Evolutionary conservation across 305 asterid genomes (phyloP).

Genomic region (Fraxinus albicans): DNA sequence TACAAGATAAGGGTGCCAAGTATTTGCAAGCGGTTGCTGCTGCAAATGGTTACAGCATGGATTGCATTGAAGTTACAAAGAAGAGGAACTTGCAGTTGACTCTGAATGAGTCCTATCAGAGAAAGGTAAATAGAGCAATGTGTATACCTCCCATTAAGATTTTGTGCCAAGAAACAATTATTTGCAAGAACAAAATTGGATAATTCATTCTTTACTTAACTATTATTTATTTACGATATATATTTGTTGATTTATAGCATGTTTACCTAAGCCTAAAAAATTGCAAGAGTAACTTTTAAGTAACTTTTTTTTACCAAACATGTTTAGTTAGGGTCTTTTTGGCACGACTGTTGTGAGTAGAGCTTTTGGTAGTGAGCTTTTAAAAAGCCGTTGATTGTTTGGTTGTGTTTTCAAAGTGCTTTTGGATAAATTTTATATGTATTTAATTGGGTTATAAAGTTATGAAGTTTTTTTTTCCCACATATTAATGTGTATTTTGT

Average conservation of each 20-base stretch:
- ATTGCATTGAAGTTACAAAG: conserved; percentile 48
- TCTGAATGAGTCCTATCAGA: conserved; percentile 44
- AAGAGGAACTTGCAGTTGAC: conserved; percentile 45
- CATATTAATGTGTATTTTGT: background rate
- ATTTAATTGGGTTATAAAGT: background rate
- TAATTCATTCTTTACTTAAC: background rate
- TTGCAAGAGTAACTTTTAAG: background rate
- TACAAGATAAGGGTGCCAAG: conserved; percentile 56
- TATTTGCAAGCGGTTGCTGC: conserved; percentile 63
- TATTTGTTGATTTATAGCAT: background rate
- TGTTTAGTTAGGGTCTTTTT: background rate
- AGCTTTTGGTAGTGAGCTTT: background rate
- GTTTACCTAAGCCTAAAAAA: background rate
- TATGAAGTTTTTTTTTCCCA: background rate
- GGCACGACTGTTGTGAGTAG: background rate
- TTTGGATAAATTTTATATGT: no score
- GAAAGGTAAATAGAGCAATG: conserved; percentile 48
- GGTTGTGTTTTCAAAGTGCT: background rate
- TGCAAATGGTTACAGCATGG: conserved; percentile 66
- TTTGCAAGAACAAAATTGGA: conserved; percentile 19
- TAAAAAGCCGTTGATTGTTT: background rate
- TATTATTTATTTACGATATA: background rate
- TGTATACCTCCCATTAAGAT: conserved; percentile 2
- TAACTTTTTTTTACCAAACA: background rate
- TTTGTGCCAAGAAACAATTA: conserved; percentile 10